Conservation (phyloP, 2,329 filamentous ascomycete species). For the Neonectria hederae region DNA sequence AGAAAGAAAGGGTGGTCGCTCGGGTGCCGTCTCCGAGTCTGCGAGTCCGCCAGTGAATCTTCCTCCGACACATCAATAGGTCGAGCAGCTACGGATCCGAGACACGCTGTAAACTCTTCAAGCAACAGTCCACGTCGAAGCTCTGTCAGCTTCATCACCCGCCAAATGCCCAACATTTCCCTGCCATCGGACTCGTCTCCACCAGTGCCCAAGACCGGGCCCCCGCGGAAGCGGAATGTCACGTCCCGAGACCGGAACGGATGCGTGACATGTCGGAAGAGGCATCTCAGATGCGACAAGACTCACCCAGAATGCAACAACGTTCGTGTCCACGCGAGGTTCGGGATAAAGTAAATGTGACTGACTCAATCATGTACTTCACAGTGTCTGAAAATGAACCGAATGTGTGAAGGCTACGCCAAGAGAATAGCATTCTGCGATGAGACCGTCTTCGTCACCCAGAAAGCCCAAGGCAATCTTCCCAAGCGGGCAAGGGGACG, state of each 20-base stretch:
- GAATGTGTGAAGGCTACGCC: slow-evolving; percentile 17
- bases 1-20: too few species aligned
- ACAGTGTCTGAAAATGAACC: slow-evolving; percentile 6
- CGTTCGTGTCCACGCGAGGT: neutral
- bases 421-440: slow-evolving; percentile 4
- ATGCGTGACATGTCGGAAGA: slow-evolving; percentile 7
- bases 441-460: neutral
- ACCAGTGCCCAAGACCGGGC: neutral
- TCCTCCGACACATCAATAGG: neutral
- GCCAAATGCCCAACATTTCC: neutral
- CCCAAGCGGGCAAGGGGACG: neutral
- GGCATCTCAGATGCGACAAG: slow-evolving; percentile 8
- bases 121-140: neutral
- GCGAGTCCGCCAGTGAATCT: neutral
- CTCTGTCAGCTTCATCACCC: neutral
- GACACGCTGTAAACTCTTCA: neutral
- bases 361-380: neutral
- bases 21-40: too few species aligned
- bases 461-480: slow-evolving; percentile 1
- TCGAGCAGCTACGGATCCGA: neutral
- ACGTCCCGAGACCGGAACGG: slow-evolving; percentile 9
- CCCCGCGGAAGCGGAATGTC: slow-evolving; percentile 7
- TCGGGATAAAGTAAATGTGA: too few species aligned
- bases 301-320: slow-evolving; percentile 11
- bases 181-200: neutral